These are phyloP conservation scores for Scenedesmus sp. DNA, from an alignment of 163 green algal species.

Conservation along the genomic window DNA sequence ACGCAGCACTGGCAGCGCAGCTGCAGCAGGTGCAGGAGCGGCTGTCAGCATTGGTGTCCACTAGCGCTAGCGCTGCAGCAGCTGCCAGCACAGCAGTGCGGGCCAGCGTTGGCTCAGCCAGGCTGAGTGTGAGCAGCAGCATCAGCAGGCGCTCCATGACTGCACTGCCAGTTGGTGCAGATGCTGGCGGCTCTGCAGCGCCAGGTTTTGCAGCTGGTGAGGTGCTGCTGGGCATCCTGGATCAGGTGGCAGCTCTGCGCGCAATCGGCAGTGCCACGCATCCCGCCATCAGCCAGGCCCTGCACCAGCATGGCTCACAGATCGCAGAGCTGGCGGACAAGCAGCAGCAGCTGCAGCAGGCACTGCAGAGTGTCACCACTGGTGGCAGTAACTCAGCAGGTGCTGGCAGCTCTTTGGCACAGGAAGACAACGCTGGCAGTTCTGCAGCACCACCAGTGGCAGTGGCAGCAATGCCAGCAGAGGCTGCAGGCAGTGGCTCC, in stretches of 20 bases:
- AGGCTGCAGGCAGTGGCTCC: not conserved
- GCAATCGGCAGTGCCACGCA: conserved; percentile 48
- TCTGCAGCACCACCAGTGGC: not conserved
- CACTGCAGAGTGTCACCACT: not conserved
- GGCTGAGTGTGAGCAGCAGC: conserved; percentile 3
- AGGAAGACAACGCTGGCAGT: not conserved
- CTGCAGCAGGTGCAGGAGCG: conserved; percentile 21
- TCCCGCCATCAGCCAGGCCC: conserved; percentile 16
- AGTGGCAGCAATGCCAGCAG: not conserved
- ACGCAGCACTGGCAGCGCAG: conserved; percentile 2
- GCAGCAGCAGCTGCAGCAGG: conserved; percentile 25
- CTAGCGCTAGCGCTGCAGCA: not conserved
- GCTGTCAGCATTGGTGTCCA: not conserved
- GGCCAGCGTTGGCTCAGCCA: not conserved
- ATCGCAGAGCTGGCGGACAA: not conserved
- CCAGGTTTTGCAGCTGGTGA: not conserved
- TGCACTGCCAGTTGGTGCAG: not conserved
- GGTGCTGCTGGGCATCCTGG: conserved; percentile 40
- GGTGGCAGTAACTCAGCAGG: not conserved
- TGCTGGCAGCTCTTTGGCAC: not conserved
- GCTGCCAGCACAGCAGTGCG: not conserved
- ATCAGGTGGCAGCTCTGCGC: conserved; percentile 39
- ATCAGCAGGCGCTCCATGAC: not conserved
- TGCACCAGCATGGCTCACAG: conserved; percentile 35
- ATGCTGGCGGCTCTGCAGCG: not conserved